A percentile compares a stretch with the other conserved stretches of the same genome.
These are phyloP conservation scores for Fusarium tricinctum DNA, from an alignment of 2,329 filamentous ascomycete genomes.

Conservation along the genomic window DNA sequence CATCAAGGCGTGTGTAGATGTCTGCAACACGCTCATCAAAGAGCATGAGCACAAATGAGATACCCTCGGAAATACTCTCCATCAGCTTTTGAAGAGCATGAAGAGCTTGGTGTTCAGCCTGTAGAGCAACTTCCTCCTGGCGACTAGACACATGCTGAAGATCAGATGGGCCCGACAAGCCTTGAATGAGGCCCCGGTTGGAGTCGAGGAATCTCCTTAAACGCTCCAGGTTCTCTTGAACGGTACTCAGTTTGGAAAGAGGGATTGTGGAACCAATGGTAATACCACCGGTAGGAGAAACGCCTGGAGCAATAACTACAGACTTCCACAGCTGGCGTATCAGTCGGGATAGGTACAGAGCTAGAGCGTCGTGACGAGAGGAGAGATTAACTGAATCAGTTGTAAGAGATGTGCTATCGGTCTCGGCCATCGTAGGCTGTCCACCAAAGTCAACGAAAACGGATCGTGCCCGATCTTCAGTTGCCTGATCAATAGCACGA, in stretches of 20 bases:
- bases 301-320: constrained; percentile 73
- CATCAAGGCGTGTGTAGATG: constrained; percentile 83
- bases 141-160: constrained; percentile 82
- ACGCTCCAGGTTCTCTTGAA: constrained; percentile 85
- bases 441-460: constrained; percentile 95
- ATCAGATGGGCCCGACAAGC: constrained; percentile 90
- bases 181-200: constrained; percentile 95
- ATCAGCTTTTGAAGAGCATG: constrained; percentile 88
- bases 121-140: constrained; percentile 91
- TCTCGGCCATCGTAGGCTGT: constrained; percentile 84
- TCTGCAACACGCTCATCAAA: constrained; percentile 95
- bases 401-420: constrained; percentile 76
- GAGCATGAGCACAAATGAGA: constrained; percentile 93
- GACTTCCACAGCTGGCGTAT: constrained; percentile 90
- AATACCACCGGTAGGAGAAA: constrained; percentile 69
- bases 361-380: constrained; percentile 88
- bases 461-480: constrained; percentile 85
- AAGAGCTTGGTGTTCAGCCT: constrained; percentile 93
- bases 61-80: constrained; percentile 92
- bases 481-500: constrained; percentile 85
- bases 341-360: constrained; percentile 89
- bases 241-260: constrained; percentile 75
- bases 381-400: constrained; percentile 90
- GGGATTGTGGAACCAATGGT: constrained; percentile 76
- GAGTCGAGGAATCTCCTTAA: constrained; percentile 84